Percentiles rank a stretch among this genome's conserved stretches.
Conservation (phyloP, 768 basidiomycete species). For the Arthromyces matolae region DNA sequence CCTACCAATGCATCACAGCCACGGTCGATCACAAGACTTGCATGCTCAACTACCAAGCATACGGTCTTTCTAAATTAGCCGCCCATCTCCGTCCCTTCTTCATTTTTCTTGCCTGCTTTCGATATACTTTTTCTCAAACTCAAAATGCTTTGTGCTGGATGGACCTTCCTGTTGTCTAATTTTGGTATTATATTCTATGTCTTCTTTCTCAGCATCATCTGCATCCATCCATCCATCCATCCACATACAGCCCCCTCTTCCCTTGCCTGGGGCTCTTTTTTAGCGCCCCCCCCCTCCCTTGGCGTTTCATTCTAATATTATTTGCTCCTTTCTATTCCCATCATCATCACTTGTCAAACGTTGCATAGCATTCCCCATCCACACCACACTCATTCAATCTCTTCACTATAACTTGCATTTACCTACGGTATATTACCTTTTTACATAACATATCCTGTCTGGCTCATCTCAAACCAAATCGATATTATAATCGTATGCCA, state of each 20-base stretch:
- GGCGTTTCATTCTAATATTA: slow-evolving; percentile 7
- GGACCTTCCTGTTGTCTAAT: slow-evolving; percentile 9
- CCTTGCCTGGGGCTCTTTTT: too few species aligned
- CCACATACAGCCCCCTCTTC: too few species aligned
- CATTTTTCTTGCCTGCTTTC: background rate
- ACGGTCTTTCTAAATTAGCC: background rate
- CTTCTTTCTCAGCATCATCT: slow-evolving; percentile 15
- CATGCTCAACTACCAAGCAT: slow-evolving; percentile 15
- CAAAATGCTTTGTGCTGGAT: slow-evolving; percentile 5
- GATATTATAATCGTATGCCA: too few species aligned
- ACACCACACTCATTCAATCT: slow-evolving; percentile 6
- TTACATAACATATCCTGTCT: too few species aligned
- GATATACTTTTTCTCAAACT: background rate
- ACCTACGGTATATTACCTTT: too few species aligned
- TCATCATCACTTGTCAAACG: slow-evolving; percentile 9
- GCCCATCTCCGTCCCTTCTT: background rate
- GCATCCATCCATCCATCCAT: slow-evolving; percentile 1
- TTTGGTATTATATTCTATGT: slow-evolving; percentile 9
- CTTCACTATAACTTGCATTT: slow-evolving; percentile 1
- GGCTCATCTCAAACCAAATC: too few species aligned
- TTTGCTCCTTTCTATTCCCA: slow-evolving; percentile 8
- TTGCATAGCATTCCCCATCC: too few species aligned
- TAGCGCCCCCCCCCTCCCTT: background rate
- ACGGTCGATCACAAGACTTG: slow-evolving; percentile 12
- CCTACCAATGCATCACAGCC: slow-evolving; percentile 21